phyloP scores from a whole-genome alignment of 169 alveolate species.

The Eimeria necatrix region DNA sequence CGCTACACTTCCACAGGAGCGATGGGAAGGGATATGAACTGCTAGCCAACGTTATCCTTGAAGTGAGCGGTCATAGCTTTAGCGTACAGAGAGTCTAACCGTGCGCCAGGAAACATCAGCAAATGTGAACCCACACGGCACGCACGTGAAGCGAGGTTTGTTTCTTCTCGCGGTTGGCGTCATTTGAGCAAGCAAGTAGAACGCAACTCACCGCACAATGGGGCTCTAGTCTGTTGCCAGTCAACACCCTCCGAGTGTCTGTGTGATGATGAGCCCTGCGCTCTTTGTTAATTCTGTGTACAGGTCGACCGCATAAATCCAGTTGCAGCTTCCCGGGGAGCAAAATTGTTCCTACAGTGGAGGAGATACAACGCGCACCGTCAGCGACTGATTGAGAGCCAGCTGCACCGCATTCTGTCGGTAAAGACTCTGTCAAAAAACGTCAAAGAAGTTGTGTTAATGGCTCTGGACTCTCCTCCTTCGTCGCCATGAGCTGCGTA shows the following conservation, averaged over 20 bases:
- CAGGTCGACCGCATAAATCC: constrained; percentile 78
- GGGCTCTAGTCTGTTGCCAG: too few species aligned
- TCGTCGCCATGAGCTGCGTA: not conserved
- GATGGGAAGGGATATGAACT: constrained; percentile 81
- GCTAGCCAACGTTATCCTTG: constrained; percentile 72
- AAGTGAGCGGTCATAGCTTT: not conserved
- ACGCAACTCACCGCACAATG: too few species aligned
- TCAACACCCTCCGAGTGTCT: not conserved
- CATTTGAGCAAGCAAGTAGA: too few species aligned
- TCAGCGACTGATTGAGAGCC: constrained; percentile 63
- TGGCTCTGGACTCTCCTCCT: constrained; percentile 48
- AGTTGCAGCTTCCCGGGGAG: constrained; percentile 64
- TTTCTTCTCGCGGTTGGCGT: too few species aligned
- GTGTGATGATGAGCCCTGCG: not conserved
- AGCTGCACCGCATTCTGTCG: constrained; percentile 64
- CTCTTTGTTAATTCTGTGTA: not conserved
- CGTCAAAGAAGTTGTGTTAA: constrained; percentile 37
- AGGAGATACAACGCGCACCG: constrained; percentile 43
- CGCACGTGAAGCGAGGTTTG: too few species aligned
- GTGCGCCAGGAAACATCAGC: too few species aligned
- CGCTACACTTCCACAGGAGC: constrained; percentile 64
- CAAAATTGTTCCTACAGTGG: constrained; percentile 62
- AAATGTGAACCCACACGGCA: too few species aligned
- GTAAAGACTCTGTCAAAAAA: constrained; percentile 53
- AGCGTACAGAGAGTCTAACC: too few species aligned